Evolutionary conservation across 441 rosid species (phyloP).

Genomic region (Cnidoscolus chayamansa): DNA sequence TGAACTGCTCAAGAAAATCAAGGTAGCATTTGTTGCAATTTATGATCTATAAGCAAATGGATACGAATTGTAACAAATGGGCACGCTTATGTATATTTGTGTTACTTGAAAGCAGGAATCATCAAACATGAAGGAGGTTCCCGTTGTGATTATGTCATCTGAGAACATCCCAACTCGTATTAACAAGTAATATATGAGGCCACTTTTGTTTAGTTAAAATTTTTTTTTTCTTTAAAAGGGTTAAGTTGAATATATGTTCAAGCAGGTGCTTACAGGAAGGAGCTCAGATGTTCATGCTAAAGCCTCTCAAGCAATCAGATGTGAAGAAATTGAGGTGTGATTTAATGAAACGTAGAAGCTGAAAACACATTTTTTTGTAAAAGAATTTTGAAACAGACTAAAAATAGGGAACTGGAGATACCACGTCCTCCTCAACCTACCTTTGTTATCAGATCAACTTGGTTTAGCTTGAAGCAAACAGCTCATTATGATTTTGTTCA

Average conservation of each 20-base stretch:
- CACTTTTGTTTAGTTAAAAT: neutral
- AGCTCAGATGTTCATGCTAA: constrained; percentile 83
- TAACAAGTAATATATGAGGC: constrained; percentile 43
- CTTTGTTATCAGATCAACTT: constrained; percentile 6
- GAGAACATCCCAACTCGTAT: constrained; percentile 72
- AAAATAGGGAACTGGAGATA: too few species aligned
- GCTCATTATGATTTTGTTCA: constrained; percentile 2
- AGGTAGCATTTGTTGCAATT: constrained; percentile 36
- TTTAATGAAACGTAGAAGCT: constrained; percentile 40
- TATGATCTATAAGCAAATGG: too few species aligned
- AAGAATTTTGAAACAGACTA: neutral
- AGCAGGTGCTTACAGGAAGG: constrained; percentile 79
- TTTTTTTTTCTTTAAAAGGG: neutral
- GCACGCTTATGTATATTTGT: neutral
- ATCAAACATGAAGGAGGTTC: constrained; percentile 60
- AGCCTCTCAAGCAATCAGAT: constrained; percentile 79
- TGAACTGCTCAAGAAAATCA: constrained; percentile 74
- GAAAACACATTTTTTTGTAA: neutral
- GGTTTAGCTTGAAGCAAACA: neutral
- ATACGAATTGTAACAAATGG: too few species aligned
- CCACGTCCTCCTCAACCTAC: neutral
- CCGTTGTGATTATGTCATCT: constrained; percentile 83
- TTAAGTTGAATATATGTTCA: neutral
- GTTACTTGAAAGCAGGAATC: constrained; percentile 51
- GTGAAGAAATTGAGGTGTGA: constrained; percentile 52